Conservation (phyloP, 2,329 filamentous ascomycete genomes). For the Curvularia eragrostidis region DNA sequence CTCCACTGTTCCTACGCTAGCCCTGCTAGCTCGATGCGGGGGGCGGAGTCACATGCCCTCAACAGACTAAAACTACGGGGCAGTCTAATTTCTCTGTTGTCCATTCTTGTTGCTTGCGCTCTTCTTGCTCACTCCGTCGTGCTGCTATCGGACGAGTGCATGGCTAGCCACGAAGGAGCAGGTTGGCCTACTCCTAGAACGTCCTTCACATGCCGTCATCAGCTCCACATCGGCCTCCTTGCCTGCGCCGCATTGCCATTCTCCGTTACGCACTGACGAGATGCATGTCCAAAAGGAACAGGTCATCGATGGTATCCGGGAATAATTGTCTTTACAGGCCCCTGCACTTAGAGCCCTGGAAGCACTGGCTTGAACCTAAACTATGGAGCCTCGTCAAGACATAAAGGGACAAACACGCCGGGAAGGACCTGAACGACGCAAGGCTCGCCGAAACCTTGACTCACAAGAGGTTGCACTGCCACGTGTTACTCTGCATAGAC, state of each 20-base stretch:
- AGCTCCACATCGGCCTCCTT: not conserved
- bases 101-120: not conserved
- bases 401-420: not conserved
- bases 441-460: not conserved
- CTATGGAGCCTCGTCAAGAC: not conserved
- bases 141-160: not conserved
- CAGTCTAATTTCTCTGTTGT: not conserved
- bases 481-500: not conserved
- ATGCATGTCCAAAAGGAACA: not conserved
- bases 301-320: not conserved
- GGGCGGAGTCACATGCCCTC: slow-evolving; percentile 19
- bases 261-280: not conserved
- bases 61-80: slow-evolving; percentile 7
- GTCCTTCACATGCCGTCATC: not conserved
- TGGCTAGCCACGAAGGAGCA: not conserved
- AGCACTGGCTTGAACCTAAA: not conserved
- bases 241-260: not conserved
- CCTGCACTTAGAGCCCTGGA: not conserved
- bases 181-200: not conserved
- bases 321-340: not conserved
- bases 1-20: slow-evolving; percentile 15
- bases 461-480: not conserved
- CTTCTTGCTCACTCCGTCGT: not conserved
- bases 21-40: slow-evolving; percentile 17
- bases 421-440: not conserved